phyloP scores from a whole-genome alignment of 768 basidiomycete species.

The Mycena filopes region DNA sequence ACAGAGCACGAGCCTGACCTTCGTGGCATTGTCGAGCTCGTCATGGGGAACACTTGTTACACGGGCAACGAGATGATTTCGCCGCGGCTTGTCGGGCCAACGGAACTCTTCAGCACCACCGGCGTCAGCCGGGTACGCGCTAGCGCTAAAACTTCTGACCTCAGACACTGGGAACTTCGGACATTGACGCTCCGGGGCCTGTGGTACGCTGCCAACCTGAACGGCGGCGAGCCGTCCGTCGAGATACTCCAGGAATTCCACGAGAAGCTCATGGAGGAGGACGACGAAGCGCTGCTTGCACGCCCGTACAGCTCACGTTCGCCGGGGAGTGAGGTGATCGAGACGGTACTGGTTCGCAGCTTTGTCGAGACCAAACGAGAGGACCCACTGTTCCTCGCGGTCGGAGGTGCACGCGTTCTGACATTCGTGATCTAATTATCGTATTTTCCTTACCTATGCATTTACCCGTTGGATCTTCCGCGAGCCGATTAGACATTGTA shows the following conservation, averaged over 20 bases:
- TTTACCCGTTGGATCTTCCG: no score
- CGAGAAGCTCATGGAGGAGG: neutral
- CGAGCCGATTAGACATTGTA: no score
- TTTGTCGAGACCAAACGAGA: constrained; percentile 4
- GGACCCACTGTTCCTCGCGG: constrained; percentile 4
- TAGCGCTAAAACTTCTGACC: neutral
- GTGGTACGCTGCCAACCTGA: constrained; percentile 11
- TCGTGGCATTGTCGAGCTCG: constrained; percentile 17
- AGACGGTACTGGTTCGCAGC: constrained; percentile 6
- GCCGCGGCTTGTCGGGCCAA: neutral
- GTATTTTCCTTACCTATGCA: no score
- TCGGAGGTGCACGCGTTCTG: constrained; percentile 20
- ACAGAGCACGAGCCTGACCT: constrained; percentile 3
- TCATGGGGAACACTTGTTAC: neutral
- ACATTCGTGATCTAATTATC: no score
- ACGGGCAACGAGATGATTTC: no score
- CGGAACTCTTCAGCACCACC: neutral
- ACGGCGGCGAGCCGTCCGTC: constrained; percentile 5
- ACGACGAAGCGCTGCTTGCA: constrained; percentile 4
- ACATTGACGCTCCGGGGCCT: constrained; percentile 11
- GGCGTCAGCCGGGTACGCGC: neutral
- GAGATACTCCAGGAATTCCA: neutral
- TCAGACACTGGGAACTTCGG: neutral
- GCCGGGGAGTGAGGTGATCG: neutral
- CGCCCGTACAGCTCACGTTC: constrained; percentile 6